phyloP scores from a whole-genome alignment of 768 basidiomycete genomes.

The Piloderma croceum region DNA sequence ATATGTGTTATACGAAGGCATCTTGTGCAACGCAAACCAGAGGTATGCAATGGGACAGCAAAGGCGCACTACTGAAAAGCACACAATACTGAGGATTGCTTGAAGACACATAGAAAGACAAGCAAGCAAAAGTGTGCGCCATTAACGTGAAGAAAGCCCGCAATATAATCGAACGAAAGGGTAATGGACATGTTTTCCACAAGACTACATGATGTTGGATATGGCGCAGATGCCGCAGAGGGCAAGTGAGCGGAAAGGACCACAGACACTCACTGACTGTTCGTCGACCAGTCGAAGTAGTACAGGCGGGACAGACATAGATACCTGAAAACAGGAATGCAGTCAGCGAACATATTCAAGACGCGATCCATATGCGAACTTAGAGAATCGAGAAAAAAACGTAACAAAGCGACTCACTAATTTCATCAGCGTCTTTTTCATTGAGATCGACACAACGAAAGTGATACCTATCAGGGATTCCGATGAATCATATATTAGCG shows the following conservation, averaged over 20 bases:
- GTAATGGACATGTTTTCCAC: conserved; percentile 31
- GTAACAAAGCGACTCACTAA: conserved; percentile 50
- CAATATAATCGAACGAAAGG: conserved; percentile 19
- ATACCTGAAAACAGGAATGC: conserved; percentile 39
- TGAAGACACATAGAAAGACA: conserved; percentile 3
- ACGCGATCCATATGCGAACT: conserved; percentile 17
- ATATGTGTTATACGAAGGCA: too few relatives aligned
- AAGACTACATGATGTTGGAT: conserved; percentile 30
- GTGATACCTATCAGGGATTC: conserved; percentile 59
- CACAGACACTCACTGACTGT: conserved; percentile 72
- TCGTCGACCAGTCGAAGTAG: conserved; percentile 53
- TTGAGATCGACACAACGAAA: conserved; percentile 67
- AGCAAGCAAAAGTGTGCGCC: conserved; percentile 6
- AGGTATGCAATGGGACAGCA: too few relatives aligned
- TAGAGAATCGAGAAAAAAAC: conserved; percentile 1
- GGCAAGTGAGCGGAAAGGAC: too few relatives aligned
- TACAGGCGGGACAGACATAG: conserved; percentile 54
- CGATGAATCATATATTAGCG: conserved; percentile 1
- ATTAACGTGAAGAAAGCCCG: conserved; percentile 8
- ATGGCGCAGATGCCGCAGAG: too few relatives aligned
- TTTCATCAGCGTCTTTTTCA: conserved; percentile 65
- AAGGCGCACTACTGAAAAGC: too few relatives aligned
- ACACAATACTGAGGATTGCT: neutral
- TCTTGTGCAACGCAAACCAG: too few relatives aligned
- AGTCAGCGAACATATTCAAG: too few relatives aligned